phyloP scores from a whole-genome alignment of 805 yeast species.

The Nakazawaea populi region DNA sequence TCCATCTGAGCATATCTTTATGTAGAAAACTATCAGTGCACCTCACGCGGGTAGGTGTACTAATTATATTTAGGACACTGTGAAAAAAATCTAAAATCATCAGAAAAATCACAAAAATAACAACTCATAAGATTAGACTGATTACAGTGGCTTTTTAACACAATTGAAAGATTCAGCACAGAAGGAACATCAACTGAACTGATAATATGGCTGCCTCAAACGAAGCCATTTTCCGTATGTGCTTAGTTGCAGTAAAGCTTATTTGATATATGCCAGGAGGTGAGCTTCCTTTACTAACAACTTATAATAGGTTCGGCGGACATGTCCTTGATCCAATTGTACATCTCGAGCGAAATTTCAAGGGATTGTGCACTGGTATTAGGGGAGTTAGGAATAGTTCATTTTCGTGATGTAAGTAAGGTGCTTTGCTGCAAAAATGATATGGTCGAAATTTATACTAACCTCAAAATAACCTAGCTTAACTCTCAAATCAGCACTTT shows the following conservation, averaged over 20 bases:
- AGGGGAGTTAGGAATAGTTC: conserved; percentile 71
- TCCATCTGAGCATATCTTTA: neutral
- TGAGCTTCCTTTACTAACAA: too few species aligned
- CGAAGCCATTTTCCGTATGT: conserved; percentile 14
- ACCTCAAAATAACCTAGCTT: neutral
- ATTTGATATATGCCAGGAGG: too few species aligned
- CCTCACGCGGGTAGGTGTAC: too few species aligned
- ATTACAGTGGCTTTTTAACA: neutral
- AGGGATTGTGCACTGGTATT: conserved; percentile 68
- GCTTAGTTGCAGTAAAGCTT: too few species aligned
- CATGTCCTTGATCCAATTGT: conserved; percentile 88
- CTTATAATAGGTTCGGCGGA: conserved; percentile 73
- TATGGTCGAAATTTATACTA: neutral
- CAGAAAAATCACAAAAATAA: neutral
- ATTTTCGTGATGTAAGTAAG: conserved; percentile 71
- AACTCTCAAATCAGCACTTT: conserved; percentile 49
- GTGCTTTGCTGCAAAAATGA: too few species aligned
- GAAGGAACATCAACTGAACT: neutral
- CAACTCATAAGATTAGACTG: neutral
- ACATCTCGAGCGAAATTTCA: conserved; percentile 77
- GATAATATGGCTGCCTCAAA: conserved; percentile 16
- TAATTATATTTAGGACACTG: neutral
- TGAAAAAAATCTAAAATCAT: neutral
- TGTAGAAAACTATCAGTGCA: neutral
- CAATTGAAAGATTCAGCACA: neutral